Evolutionary conservation across 179 eudicot genomes (phyloP), one percentile per base, ranked within the genome.

Genomic region (Beta corolliflora): DNA sequence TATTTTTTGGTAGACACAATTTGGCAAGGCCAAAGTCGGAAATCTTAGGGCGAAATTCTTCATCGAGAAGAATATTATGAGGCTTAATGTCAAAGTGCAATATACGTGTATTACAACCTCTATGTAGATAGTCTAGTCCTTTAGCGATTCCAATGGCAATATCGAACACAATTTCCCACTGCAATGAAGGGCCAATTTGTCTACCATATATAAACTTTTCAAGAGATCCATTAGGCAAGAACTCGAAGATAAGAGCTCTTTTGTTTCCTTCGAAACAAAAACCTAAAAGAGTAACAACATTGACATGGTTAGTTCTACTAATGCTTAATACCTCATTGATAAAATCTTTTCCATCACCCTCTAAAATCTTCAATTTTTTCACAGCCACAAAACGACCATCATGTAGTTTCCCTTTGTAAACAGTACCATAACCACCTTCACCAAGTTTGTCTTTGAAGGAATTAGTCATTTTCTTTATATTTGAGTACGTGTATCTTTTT

Each of bases 41-140:
- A 0, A 85, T 80, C 72, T 85, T 83, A 18, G 84, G 81, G 36
- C 53, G 48, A 21, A 86, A 82, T 0, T 82, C 76, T 41, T 79
- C 80, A 19, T 85, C 77, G 25, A 73, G 77, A 15, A 31, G 61
- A 6, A 73, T 73, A 0, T 73, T 73, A 18, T 73, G 77, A 19
- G 88, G 82, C 44, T 85, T 85, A 5, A 85, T 83, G 53, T 85
- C 86, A 5, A 83, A 79, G 77, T 79, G 85, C n/a, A 83, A 54
- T 53, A 83, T 83, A 48, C 63, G 48, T 5, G 66, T 83, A 14
- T 52, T 79, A 52, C 85, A 83, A 4, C 82, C 82, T 66, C 81
- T 53, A 66, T 86, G 88, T 52, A 69, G 75, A 45, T 75, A 83
- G 68, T 61, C 85, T 5, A 80, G 73, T 71, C 81, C 84, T 13